Conservation (phyloP, 495 filamentous ascomycete genomes). For the Lepraria neglecta region DNA sequence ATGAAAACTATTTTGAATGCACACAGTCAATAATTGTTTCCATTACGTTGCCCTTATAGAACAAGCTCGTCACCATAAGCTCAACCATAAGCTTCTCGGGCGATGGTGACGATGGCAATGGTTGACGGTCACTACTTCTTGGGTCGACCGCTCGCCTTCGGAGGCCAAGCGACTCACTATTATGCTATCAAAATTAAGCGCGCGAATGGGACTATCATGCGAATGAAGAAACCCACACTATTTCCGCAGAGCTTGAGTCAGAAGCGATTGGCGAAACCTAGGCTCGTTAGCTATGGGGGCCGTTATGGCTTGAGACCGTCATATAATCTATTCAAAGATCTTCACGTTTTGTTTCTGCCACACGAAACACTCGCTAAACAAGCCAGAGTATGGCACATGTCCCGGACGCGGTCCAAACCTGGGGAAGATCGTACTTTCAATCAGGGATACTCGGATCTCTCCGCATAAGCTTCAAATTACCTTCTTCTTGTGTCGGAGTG, state of each 20-base stretch:
- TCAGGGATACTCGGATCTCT: neutral
- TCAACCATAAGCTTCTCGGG: too few species aligned
- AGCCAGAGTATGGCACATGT: too few species aligned
- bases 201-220: neutral
- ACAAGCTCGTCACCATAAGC: too few species aligned
- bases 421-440: neutral
- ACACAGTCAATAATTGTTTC: too few species aligned
- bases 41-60: too few species aligned
- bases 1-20: too few species aligned
- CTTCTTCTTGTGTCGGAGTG: neutral
- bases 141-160: too few species aligned
- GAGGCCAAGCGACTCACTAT: neutral
- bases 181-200: neutral
- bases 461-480: neutral
- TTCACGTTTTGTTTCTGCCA: neutral
- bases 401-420: too few species aligned
- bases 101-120: too few species aligned
- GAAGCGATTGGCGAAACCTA: conserved; percentile 6
- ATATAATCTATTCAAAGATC: neutral
- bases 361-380: neutral
- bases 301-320: neutral
- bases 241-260: neutral
- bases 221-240: neutral
- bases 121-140: too few species aligned
- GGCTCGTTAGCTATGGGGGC: neutral